A percentile compares a stretch with the other conserved stretches of the same genome.
phyloP scores from a whole-genome alignment of 2,329 filamentous ascomycete genomes.

The Epichloe sp. region DNA sequence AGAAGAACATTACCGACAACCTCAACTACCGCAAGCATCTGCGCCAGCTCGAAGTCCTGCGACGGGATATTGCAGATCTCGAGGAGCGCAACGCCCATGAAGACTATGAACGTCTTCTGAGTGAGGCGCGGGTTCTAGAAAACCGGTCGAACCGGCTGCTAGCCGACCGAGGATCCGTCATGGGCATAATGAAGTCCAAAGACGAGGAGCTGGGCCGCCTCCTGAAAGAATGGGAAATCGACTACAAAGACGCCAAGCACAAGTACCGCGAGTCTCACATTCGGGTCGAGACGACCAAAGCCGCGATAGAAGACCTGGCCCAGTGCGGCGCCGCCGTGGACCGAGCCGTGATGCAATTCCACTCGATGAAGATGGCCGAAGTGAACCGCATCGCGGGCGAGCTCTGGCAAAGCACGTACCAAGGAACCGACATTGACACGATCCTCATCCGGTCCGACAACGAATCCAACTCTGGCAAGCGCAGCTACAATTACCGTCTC shows the following conservation, averaged over 20 bases:
- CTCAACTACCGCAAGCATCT: slow-evolving; percentile 69
- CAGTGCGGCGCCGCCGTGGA: slow-evolving; percentile 77
- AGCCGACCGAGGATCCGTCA: slow-evolving; percentile 59
- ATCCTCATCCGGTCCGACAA: slow-evolving; percentile 90
- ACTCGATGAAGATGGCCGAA: slow-evolving; percentile 94
- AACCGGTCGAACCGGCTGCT: slow-evolving; percentile 54
- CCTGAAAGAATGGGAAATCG: slow-evolving; percentile 67
- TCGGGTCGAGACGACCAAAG: slow-evolving; percentile 81
- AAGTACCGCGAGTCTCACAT: slow-evolving; percentile 83
- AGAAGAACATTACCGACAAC: slow-evolving; percentile 81
- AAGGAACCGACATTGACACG: slow-evolving; percentile 92
- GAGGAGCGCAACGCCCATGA: slow-evolving; percentile 69
- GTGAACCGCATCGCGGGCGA: slow-evolving; percentile 92
- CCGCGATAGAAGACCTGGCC: slow-evolving; percentile 78
- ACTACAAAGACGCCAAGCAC: slow-evolving; percentile 70
- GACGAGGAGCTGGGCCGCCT: slow-evolving; percentile 65
- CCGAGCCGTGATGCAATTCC: slow-evolving; percentile 95
- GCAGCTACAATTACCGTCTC: slow-evolving; percentile 92
- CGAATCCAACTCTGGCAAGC: slow-evolving; percentile 59
- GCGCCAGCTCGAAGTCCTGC: slow-evolving; percentile 52
- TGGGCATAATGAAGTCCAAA: slow-evolving; percentile 71
- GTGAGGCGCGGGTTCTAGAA: slow-evolving; percentile 56
- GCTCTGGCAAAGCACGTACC: slow-evolving; percentile 94
- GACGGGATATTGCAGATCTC: slow-evolving; percentile 58
- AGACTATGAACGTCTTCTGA: slow-evolving; percentile 62